Base-by-base conservation (phyloP, 768 basidiomycete species). In the Amanita polypyramis region DNA sequence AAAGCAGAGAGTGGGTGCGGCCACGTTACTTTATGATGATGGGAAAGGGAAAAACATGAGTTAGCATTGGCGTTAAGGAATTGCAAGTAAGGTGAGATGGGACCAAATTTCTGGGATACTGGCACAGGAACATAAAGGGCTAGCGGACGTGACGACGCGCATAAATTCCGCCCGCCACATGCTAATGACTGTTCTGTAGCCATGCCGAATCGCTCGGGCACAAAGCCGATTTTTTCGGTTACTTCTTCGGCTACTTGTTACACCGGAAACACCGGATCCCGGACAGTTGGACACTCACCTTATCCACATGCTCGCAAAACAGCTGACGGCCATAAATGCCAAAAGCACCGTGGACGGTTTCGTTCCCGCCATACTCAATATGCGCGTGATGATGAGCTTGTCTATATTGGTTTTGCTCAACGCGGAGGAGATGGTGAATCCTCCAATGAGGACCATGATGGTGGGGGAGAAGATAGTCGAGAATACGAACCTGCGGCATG, bases 221-320 rank as follows among this genome's bases (percentile, higher is more conserved):
- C 25, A 27, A 7, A 27, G 25, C 25, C 25, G 25, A 27, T 7
- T 27, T 7, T 27, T 7, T 27, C 25, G 25, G 25, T 7, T 27
- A 27, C 3, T 27, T 27, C n/a, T 27, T 7, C 25, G 25, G 25
- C 7, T 27, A 27, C 7, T 27, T 27, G 25, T 27, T 27, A 7
- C 7, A 19, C 19, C 11, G 19, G 45, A 46, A 34, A 40, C 37
- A 38, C 42, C 12, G 40, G 30, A 32, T n/a, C n/a, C n/a, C n/a
- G n/a, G 20, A 17, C 21, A 43, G n/a, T 19, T 34, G 36, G 37
- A 9, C 29, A 53, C 65, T 38, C 47, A 84, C 85, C 86, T 93
- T 58, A 99, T 98, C 96, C 93, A 98, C 95, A 98, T 99, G 64
- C 89, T 93, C 2, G 94, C 92, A 61, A 99, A 99, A 59, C 93